Percentiles rank a stretch among this genome's conserved stretches.
Conservation (phyloP, 2,329 filamentous ascomycete genomes). For the Xylariaceae sp. region DNA sequence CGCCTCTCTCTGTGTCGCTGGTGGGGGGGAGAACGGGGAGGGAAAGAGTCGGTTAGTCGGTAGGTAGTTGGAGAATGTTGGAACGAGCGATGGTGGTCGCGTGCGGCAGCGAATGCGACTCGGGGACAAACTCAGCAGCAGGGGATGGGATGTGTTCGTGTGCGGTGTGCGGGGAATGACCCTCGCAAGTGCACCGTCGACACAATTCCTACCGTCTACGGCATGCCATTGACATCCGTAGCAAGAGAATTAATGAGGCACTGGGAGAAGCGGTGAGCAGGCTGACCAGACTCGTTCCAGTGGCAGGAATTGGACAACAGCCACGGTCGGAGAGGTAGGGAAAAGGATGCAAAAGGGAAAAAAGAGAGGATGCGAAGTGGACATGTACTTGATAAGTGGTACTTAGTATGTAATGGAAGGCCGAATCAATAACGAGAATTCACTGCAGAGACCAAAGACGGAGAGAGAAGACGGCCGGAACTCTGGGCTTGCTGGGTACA, state of each 20-base stretch:
- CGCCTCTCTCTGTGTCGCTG: too few species aligned
- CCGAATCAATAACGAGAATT: too few species aligned
- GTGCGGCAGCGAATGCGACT: background rate
- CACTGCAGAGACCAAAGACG: too few species aligned
- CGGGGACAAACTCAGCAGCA: background rate
- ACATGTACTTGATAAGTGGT: background rate
- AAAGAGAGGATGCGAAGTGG: conserved; percentile 1
- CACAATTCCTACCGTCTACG: conserved; percentile 49
- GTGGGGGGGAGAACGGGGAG: too few species aligned
- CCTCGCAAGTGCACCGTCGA: conserved; percentile 56
- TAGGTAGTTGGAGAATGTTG: background rate
- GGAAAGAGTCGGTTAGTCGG: conserved; percentile 8
- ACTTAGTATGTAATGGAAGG: background rate
- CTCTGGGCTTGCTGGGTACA: too few species aligned
- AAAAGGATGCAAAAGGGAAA: background rate
- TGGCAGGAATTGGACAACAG: conserved; percentile 2
- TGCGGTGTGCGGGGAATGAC: conserved; percentile 56
- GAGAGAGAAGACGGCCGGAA: too few species aligned
- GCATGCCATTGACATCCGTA: conserved; percentile 51
- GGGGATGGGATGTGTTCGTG: conserved; percentile 31
- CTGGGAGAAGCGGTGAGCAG: conserved; percentile 1
- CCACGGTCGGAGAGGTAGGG: background rate
- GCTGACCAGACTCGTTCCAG: conserved; percentile 4
- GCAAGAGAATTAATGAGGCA: conserved; percentile 2
- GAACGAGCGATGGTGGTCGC: conserved; percentile 4